Percentiles rank a stretch among this genome's conserved stretches.
phyloP scores from a whole-genome alignment of 192 early-diverging fungal genomes.

The Gryganskiella cystojenkinii region DNA sequence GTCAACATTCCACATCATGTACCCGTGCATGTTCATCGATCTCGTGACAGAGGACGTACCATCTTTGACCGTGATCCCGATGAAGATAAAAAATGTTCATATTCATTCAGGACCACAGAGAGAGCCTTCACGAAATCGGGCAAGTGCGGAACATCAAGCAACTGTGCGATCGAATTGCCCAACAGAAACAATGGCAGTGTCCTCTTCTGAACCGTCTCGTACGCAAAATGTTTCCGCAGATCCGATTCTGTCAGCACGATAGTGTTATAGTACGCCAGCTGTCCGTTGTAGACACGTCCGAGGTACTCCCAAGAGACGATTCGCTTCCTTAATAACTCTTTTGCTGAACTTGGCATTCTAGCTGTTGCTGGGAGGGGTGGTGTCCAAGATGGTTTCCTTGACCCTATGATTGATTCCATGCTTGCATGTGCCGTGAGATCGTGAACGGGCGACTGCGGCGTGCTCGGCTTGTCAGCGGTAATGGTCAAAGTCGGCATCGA shows the following conservation, averaged over 20 bases:
- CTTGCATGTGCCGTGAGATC: too few species aligned
- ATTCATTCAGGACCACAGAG: conserved; percentile 12
- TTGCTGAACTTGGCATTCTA: background rate
- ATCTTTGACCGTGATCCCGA: conserved; percentile 27
- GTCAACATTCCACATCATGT: too few species aligned
- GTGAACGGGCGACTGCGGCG: background rate
- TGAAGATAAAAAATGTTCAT: conserved; percentile 13
- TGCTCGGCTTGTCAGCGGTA: conserved; percentile 1
- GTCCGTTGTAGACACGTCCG: conserved; percentile 10
- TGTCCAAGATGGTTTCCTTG: background rate
- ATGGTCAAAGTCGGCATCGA: background rate
- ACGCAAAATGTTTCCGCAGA: conserved; percentile 13
- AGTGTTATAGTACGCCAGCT: conserved; percentile 28
- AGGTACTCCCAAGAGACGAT: conserved; percentile 32
- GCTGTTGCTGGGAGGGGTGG: background rate
- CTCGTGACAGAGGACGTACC: conserved; percentile 2
- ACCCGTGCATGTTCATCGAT: too few species aligned
- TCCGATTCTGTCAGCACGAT: conserved; percentile 21
- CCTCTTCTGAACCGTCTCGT: conserved; percentile 26
- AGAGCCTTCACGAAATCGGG: conserved; percentile 18
- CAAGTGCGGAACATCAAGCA: conserved; percentile 23
- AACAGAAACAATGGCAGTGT: conserved; percentile 22
- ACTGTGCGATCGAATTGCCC: conserved; percentile 25
- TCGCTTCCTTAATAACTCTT: conserved; percentile 20
- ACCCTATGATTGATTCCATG: background rate